Evolutionary conservation across 192 early-diverging fungal species (phyloP).

Genomic region (Rhizophlyctis rosea): DNA sequence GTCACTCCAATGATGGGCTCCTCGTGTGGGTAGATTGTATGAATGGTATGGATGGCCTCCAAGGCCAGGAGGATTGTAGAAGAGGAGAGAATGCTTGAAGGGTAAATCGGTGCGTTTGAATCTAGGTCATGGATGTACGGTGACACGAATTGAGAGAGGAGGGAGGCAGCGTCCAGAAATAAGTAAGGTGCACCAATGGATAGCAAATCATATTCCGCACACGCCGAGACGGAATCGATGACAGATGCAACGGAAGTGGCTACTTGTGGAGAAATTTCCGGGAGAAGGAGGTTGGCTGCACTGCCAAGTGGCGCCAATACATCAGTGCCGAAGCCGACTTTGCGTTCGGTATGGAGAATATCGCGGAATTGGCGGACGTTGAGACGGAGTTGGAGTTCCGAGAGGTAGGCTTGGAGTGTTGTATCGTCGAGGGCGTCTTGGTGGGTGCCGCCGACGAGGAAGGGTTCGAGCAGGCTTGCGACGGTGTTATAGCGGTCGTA

Average conservation of each 20-base stretch:
- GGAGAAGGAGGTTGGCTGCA: no score
- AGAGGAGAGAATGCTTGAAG: conserved; percentile 3
- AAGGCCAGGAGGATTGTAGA: conserved; percentile 23
- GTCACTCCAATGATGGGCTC: conserved; percentile 27
- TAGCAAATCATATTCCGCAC: conserved; percentile 26
- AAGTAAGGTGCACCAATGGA: conserved; percentile 15
- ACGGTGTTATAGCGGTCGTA: conserved; percentile 37
- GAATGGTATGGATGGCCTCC: conserved; percentile 25
- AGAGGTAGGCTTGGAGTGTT: background rate
- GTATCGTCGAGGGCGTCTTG: background rate
- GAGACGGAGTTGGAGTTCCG: conserved; percentile 29
- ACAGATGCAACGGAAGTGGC: conserved; percentile 25
- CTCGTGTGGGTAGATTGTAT: conserved; percentile 25
- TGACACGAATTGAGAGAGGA: conserved; percentile 40
- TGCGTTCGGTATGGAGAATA: conserved; percentile 33
- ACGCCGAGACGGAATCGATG: conserved; percentile 29
- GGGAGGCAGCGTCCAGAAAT: conserved; percentile 29
- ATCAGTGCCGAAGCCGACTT: conserved; percentile 29
- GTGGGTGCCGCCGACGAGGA: background rate
- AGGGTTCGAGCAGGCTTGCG: conserved; percentile 27
- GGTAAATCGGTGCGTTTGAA: conserved; percentile 1
- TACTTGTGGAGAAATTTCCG: conserved; percentile 21
- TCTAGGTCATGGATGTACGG: conserved; percentile 32
- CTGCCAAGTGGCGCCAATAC: no score
- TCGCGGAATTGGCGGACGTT: conserved; percentile 36